Base-by-base conservation (phyloP, 768 basidiomycete genomes). In the Suillus plorans region DNA sequence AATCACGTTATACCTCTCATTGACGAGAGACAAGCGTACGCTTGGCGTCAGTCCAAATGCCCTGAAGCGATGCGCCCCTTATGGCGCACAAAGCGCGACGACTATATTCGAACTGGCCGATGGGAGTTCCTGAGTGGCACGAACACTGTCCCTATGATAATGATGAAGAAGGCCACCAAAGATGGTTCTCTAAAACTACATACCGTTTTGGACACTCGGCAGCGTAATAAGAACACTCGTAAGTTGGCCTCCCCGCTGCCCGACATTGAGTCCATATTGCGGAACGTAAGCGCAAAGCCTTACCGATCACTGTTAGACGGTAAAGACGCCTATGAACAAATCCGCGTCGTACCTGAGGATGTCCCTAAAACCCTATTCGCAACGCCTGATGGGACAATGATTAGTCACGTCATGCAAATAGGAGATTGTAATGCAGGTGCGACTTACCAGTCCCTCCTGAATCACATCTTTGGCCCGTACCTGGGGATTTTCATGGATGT, bases 391-490 rank as follows among this genome's bases (percentile, higher is more conserved):
- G 82, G 82, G 0, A 79, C 78, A 0, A 79, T 77, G 60, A 56
- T 78, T 4, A 80, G 80, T 37, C 63, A 69, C 0, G 77, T 83
- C 0, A 78, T 85, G 74, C 84, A 84, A 62, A 77, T 80, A 47
- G 81, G 81, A 0, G 78, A 85, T 60, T 80, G 79, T 55, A 84
- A 85, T 66, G 78, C 79, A 0, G 81, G 79, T 0, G 71, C 80
- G 0, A 85, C 80, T 0, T 85, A 81, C 63, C 84, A 85, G 61
- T 45, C 75, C 0, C 65, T 85, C 0, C 82, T 84, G 78, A 82
- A 73, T 0, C 37, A 64, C 3, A 74, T 83, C 22, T 81, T 85
- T 53, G 64, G 72, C 2, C 74, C 80, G 0, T 60, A 69, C n/a
- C 76, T 84, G 3, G 79, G 80, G 0, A 31, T 52, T 10, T 82